phyloP scores from a whole-genome alignment of 805 yeast genomes.

The Pichia exigua region DNA sequence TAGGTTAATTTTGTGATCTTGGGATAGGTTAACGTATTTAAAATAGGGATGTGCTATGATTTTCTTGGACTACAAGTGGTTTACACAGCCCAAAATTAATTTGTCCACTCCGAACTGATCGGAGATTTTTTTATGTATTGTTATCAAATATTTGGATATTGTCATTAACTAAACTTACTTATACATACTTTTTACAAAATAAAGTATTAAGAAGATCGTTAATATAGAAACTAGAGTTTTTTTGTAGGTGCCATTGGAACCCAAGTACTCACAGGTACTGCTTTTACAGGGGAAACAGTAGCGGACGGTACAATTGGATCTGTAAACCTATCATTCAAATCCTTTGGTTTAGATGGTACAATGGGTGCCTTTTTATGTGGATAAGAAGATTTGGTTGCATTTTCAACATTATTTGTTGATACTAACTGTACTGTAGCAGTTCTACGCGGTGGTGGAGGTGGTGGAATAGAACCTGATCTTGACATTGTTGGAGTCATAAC shows the following conservation, averaged over 20 bases:
- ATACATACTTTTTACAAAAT: background rate
- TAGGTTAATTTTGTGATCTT: background rate
- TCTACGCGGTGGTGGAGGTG: conserved; percentile 27
- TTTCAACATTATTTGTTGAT: background rate
- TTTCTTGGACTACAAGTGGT: too few species aligned
- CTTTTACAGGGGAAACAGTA: background rate
- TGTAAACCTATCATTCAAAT: conserved; percentile 14
- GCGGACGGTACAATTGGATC: background rate
- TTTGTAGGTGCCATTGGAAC: conserved; percentile 28
- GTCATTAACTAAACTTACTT: too few species aligned
- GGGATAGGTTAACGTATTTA: background rate
- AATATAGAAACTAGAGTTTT: conserved; percentile 7
- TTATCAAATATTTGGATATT: too few species aligned
- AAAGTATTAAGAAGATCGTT: background rate
- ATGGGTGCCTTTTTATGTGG: conserved; percentile 24
- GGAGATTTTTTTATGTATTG: background rate
- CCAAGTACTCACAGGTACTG: conserved; percentile 15
- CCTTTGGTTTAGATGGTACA: conserved; percentile 27
- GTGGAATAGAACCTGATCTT: conserved; percentile 20
- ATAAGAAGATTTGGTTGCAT: background rate
- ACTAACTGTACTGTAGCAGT: background rate
- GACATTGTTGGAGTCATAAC: conserved; percentile 28
- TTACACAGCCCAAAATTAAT: background rate
- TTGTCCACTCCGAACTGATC: background rate
- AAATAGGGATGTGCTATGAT: too few species aligned